Evolutionary conservation across 2,329 filamentous ascomycete species (phyloP), one percentile per base, ranked within the genome.

Genomic region (Zalaria obscura): DNA sequence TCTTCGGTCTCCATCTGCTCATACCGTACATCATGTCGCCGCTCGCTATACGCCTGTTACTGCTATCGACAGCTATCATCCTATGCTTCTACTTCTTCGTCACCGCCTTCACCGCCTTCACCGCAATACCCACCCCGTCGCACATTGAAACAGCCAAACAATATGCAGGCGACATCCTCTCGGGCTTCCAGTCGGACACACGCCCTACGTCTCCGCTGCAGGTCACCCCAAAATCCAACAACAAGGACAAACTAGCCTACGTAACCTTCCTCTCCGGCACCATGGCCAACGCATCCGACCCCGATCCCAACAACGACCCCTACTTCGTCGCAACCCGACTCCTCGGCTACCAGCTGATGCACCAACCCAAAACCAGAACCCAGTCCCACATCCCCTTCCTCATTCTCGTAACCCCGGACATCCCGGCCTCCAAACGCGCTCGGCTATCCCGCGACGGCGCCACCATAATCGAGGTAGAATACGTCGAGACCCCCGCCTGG

Each of bases 261-360:
- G 51, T 49, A 7, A 56, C 53, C 10, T 52, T 54, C 31, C 44
- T 54, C 3, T 47, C 53, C 10, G 41, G 38, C 8, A 45, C 40
- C 9, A 40, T 38, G 11, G 38, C 35, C 35, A 35, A 49, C 5
- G 26, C 34, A 8, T 31, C 42, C 29, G 46, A 49, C 31, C 41
- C 43, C 4, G 44, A 47, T 28, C 45, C 44, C 25, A 41, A 39
- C 11, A n/a, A 47, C 34, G 52, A 55, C 36, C 43, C 47, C 32
- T 55, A 55, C 41, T 55, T 55, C 32, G 45, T 53, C 27, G 52
- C 49, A 3, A 51, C 51, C 3, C 50, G 53, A 3, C 43, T 57
- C 1, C 49, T 57, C 2, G 47, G 44, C 7, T 56, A 56, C 40
- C 53, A 55, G 36, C 42, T 57, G 10, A 40, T 57, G 38, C 53